Percentiles rank a stretch among this genome's conserved stretches.
phyloP scores from a whole-genome alignment of 2,329 filamentous ascomycete species.

The Coniochaeta hoffmannii region DNA sequence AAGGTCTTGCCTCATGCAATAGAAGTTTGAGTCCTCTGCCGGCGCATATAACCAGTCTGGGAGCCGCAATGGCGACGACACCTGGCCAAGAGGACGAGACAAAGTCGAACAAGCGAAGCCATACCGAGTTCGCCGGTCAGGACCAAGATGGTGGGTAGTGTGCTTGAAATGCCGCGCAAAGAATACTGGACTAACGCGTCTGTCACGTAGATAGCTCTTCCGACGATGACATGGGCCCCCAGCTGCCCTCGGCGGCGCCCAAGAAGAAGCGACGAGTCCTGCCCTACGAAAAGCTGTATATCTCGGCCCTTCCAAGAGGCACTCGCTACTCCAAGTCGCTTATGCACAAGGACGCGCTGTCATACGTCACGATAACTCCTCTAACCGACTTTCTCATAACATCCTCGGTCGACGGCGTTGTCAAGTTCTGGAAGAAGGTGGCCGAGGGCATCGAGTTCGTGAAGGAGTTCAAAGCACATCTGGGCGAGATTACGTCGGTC shows the following conservation, averaged over 20 bases:
- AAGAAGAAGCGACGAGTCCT: slow-evolving; percentile 90
- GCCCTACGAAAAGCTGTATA: slow-evolving; percentile 90
- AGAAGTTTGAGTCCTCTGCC: too few species aligned
- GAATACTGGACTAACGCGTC: slow-evolving; percentile 1
- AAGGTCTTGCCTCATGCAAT: too few species aligned
- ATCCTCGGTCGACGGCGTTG: slow-evolving; percentile 86
- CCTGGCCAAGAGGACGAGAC: slow-evolving; percentile 19
- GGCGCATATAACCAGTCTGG: too few species aligned
- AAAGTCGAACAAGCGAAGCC: slow-evolving; percentile 45
- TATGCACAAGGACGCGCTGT: slow-evolving; percentile 96
- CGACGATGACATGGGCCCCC: slow-evolving; percentile 88
- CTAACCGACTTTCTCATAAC: slow-evolving; percentile 94
- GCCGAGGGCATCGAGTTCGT: slow-evolving; percentile 90
- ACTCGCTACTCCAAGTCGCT: slow-evolving; percentile 86
- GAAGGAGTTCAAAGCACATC: slow-evolving; percentile 92
- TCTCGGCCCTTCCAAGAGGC: slow-evolving; percentile 78
- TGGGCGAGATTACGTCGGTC: slow-evolving; percentile 74
- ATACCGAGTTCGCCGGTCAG: slow-evolving; percentile 44
- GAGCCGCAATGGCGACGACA: slow-evolving; percentile 21
- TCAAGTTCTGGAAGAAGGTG: slow-evolving; percentile 99
- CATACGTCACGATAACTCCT: slow-evolving; percentile 82
- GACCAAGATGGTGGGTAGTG: slow-evolving; percentile 32
- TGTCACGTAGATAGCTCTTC: slow-evolving; percentile 55
- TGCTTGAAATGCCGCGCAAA: neutral
- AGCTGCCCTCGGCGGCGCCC: slow-evolving; percentile 71